Conservation (phyloP, 805 yeast species). For the Nakazawaea wyomingensis region DNA sequence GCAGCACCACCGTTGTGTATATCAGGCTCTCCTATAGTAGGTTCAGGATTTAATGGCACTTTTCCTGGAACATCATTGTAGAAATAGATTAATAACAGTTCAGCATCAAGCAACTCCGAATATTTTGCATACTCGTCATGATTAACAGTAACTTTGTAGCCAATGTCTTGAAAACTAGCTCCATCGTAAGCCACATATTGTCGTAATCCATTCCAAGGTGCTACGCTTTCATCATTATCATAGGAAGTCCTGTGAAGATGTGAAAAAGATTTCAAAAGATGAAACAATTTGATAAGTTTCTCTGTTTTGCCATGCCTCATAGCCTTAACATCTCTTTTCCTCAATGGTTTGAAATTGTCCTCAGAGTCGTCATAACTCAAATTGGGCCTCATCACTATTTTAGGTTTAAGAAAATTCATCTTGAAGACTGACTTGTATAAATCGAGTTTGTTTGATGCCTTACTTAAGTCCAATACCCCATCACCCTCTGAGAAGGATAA, state of each 20-base stretch:
- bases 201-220: slow-evolving; percentile 71
- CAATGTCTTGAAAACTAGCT: slow-evolving; percentile 11
- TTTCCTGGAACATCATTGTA: slow-evolving; percentile 71
- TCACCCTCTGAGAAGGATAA: slow-evolving; percentile 49
- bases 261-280: background rate
- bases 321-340: slow-evolving; percentile 4
- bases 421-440: slow-evolving; percentile 42
- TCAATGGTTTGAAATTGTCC: background rate
- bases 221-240: slow-evolving; percentile 2
- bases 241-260: background rate
- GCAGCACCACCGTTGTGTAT: slow-evolving; percentile 54
- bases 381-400: slow-evolving; percentile 64
- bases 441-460: slow-evolving; percentile 47
- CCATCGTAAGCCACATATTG: slow-evolving; percentile 45
- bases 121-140: slow-evolving; percentile 79
- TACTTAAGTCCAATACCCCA: slow-evolving; percentile 54
- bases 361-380: slow-evolving; percentile 43
- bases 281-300: background rate
- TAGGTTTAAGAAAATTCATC: slow-evolving; percentile 45
- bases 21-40: slow-evolving; percentile 40
- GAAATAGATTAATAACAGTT: slow-evolving; percentile 47
- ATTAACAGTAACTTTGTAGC: slow-evolving; percentile 27
- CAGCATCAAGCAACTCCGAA: slow-evolving; percentile 62
- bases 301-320: slow-evolving; percentile 8
- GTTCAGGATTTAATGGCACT: slow-evolving; percentile 35